Percentiles rank a stretch among this genome's conserved stretches.
phyloP scores from a whole-genome alignment of 1,284 basidiomycete species.

The Ustilago bromivora region DNA sequence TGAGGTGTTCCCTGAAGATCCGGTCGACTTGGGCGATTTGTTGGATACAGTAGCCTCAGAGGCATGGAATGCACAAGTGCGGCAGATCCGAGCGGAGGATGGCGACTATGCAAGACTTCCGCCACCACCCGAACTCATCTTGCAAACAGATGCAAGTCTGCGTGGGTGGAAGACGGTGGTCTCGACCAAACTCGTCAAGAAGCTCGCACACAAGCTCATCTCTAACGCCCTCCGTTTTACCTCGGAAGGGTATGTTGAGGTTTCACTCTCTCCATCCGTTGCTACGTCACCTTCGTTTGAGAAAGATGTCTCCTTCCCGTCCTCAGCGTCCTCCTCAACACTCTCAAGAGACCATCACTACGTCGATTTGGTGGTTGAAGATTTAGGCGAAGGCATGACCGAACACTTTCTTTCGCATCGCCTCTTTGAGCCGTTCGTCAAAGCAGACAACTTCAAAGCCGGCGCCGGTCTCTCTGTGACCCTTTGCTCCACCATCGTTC shows the following conservation, averaged over 20 bases:
- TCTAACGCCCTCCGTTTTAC: slow-evolving; percentile 57
- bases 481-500: slow-evolving; percentile 44
- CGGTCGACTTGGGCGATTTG: slow-evolving; percentile 45
- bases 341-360: slow-evolving; percentile 14
- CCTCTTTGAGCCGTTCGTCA: slow-evolving; percentile 55
- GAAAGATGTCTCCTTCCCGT: slow-evolving; percentile 12
- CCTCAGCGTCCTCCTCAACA: not conserved
- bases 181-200: slow-evolving; percentile 26
- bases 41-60: slow-evolving; percentile 44
- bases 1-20: slow-evolving; percentile 33
- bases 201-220: slow-evolving; percentile 53
- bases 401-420: slow-evolving; percentile 50
- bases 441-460: slow-evolving; percentile 50
- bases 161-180: slow-evolving; percentile 51
- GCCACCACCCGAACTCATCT: slow-evolving; percentile 55
- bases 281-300: slow-evolving; percentile 12
- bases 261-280: slow-evolving; percentile 40
- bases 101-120: slow-evolving; percentile 54
- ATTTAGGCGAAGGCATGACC: slow-evolving; percentile 58
- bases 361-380: slow-evolving; percentile 49
- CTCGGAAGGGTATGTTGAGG: slow-evolving; percentile 51
- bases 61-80: slow-evolving; percentile 47
- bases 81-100: slow-evolving; percentile 46
- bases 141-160: slow-evolving; percentile 50
- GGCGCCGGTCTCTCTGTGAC: slow-evolving; percentile 50